Evolutionary conservation across 495 filamentous ascomycete species (phyloP), one percentile per base, ranked within the genome.

Genomic region (Niebla homalea): DNA sequence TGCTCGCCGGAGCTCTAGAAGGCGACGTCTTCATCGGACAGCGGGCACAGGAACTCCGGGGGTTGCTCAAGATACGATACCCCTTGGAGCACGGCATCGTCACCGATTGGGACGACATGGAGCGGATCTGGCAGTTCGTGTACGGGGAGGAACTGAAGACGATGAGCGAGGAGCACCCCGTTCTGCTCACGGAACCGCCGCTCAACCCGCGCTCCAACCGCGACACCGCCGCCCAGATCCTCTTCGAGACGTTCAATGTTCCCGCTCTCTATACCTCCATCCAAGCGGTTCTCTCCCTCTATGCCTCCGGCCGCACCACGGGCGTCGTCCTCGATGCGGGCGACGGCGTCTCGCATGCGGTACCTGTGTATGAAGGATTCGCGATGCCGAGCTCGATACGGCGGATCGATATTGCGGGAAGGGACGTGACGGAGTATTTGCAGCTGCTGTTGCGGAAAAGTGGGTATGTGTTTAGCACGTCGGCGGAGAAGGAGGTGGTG

Each of bases 31-130:
- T 99, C 68, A 95, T 99, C 64, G 92, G 92, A 36, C 81, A 87
- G 55, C 81, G 86, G 61, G 89, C 89, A 46, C 87, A 94, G 60
- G 89, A 96, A 57, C 75, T 94, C 60, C 80, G 92, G 63, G 92
- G 92, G 15, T 73, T 99, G 52, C 72, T 99, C 57, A 97, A 96
- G 71, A 89, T 99, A 60, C 77, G 80, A 45, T 97, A 97, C 61
- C 92, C 92, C 38, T 74, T 99, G 49, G 93, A 96, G 65, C 92
- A 99, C 65, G 92, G 92, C 60, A 92, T 97, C 55, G 92, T 99
- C 42, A 99, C 92, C 52, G 89, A 99, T 67, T 99, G 92, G 92
- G 92, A 97, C 60, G 92, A 99, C 62, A 99, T 99, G 92, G 92
- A 97, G 71, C 84, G 86, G 66, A 99, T 99, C 67, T 99, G 92